A percentile compares a stretch with the other conserved stretches of the same genome.
Conservation (phyloP, 345 rosid species). For the Moricandia moricandioides region DNA sequence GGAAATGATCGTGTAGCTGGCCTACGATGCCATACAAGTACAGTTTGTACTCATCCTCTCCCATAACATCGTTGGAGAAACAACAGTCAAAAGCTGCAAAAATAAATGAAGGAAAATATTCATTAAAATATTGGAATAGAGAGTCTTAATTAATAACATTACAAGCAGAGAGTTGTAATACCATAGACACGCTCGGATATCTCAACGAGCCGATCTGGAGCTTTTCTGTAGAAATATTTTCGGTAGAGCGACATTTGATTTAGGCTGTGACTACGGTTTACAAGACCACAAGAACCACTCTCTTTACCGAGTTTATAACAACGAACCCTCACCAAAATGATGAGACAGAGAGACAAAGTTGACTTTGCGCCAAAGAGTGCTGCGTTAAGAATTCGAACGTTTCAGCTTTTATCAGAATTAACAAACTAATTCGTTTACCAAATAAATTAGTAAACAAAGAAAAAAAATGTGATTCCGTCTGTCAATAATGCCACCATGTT, state of each 20-base stretch:
- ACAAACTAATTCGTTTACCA: no score
- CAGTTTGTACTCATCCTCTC: constrained; percentile 82
- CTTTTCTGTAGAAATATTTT: neutral
- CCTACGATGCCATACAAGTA: constrained; percentile 88
- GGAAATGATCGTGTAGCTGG: constrained; percentile 84
- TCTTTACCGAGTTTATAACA: neutral
- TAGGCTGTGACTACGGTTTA: neutral
- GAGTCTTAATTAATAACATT: neutral
- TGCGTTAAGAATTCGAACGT: neutral
- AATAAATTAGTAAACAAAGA: no score
- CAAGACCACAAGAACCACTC: neutral
- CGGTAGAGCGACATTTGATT: neutral
- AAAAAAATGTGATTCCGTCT: no score
- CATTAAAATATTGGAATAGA: neutral
- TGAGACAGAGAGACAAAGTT: neutral
- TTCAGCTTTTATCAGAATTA: no score
- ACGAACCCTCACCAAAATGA: neutral
- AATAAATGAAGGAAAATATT: neutral
- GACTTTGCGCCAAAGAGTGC: neutral
- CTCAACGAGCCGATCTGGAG: neutral
- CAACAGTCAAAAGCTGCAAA: constrained; percentile 92
- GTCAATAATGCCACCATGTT: no score
- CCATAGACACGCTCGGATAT: neutral
- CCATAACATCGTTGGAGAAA: constrained; percentile 85
- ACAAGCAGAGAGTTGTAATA: neutral